Base-by-base conservation (phyloP, 495 filamentous ascomycete genomes). In the Penicillium riverlandense region DNA sequence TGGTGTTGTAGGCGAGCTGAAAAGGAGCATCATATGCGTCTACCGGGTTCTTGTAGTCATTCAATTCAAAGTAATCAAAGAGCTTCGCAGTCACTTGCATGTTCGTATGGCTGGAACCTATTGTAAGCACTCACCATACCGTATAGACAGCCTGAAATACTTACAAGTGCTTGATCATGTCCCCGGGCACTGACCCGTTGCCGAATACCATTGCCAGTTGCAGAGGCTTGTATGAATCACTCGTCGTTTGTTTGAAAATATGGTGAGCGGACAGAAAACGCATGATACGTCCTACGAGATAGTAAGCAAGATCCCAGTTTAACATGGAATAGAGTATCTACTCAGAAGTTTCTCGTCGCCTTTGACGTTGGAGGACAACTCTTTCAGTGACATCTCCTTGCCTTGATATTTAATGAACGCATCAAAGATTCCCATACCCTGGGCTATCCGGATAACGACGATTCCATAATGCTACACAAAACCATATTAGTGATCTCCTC, bases 1-100 rank as follows among this genome's bases (percentile, higher is more conserved):
- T 41, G 2, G 63, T 67, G 22, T 49, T 45, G 30, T 55, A 57
- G 1, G 45, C 65, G 29, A 39, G 41, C 33, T 70, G 61, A 29
- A 62, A 67, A 0, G 61, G 49, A 2, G 55, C 42, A 28, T 63
- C 42, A 11, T 36, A 36, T 4, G 46, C 44, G 16, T 65, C 49
- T 6, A 35, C 43, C 0, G 65, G 65, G 43, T 37, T 56, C 6
- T 42, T 40, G 46, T 70, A 65, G 4, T 37, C 29, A 6, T n/a
- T 66, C 2, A 34, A 31, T 34, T 43, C 38, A 10, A 68, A 37
- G 35, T 48, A 56, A n/a, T 58, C 45, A 22, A 45, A 43, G 0
- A 62, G n/a, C 6, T 45, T 43, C 2, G 45, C 39, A 11, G 57
- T 43, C 8, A 40, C 15, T 16, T 49, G 54, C 30, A 55, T 38